Conservation (phyloP, 2,329 filamentous ascomycete genomes). For the Hysterium pulicare region DNA sequence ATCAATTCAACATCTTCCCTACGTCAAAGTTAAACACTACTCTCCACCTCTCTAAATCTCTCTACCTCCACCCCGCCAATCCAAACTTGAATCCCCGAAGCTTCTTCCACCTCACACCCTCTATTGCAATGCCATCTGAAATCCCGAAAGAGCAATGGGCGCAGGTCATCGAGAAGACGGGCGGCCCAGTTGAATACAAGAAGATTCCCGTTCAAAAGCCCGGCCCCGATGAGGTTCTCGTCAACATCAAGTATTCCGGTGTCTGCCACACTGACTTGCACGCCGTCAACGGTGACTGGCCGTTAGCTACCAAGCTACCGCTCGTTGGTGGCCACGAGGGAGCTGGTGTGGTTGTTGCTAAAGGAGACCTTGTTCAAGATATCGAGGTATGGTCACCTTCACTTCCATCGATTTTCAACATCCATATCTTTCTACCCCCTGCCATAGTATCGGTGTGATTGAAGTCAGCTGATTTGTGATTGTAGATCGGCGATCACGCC, state of each 20-base stretch:
- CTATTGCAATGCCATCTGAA: slow-evolving; percentile 43
- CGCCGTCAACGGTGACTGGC: slow-evolving; percentile 42
- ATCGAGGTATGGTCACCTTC: slow-evolving; percentile 47
- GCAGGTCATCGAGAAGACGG: slow-evolving; percentile 80
- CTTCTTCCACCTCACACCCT: neutral
- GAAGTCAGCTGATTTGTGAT: neutral
- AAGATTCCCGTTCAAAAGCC: slow-evolving; percentile 78
- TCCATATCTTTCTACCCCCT: neutral
- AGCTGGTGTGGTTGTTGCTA: slow-evolving; percentile 78
- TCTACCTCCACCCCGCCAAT: neutral
- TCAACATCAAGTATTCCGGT: slow-evolving; percentile 87
- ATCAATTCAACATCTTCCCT: no score
- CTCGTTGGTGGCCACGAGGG: slow-evolving; percentile 78
- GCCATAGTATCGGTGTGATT: no score
- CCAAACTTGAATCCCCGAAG: no score
- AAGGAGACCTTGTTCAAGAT: slow-evolving; percentile 72
- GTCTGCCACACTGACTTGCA: slow-evolving; percentile 91
- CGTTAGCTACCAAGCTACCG: slow-evolving; percentile 74
- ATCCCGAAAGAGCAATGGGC: slow-evolving; percentile 88
- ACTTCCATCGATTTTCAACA: neutral
- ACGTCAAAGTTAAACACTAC: no score
- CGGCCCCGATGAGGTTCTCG: slow-evolving; percentile 82
- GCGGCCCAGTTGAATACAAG: slow-evolving; percentile 68
- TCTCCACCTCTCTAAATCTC: no score
- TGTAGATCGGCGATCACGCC: slow-evolving; percentile 70